A percentile compares a stretch with the other conserved stretches of the same genome.
Conservation (phyloP, 2,329 filamentous ascomycete genomes). For the Helminthosporium solani region DNA sequence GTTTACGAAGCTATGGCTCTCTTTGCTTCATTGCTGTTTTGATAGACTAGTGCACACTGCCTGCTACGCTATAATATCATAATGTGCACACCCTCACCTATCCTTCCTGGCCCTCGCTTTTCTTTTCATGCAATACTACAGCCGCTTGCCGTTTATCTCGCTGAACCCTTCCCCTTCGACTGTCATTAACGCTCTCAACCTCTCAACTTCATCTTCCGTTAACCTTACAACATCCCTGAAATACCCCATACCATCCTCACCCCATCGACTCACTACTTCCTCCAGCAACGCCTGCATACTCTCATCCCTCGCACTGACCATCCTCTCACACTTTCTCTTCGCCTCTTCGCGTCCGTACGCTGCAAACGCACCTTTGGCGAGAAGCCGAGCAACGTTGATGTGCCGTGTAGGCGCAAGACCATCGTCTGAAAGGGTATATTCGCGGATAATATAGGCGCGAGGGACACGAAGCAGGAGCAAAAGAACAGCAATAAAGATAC, state of each 20-base stretch:
- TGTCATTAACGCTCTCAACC: slow-evolving; percentile 15
- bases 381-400: slow-evolving; percentile 47
- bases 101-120: too few species aligned
- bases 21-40: too few species aligned
- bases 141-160: too few species aligned
- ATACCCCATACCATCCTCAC: slow-evolving; percentile 20
- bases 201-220: slow-evolving; percentile 14
- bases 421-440: slow-evolving; percentile 66
- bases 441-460: slow-evolving; percentile 56
- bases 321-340: slow-evolving; percentile 30
- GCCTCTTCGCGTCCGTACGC: slow-evolving; percentile 28
- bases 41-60: too few species aligned
- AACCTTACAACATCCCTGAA: slow-evolving; percentile 18
- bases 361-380: slow-evolving; percentile 51
- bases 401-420: slow-evolving; percentile 44
- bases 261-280: slow-evolving; percentile 21
- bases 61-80: too few species aligned
- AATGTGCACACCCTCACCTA: too few species aligned
- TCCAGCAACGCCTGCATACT: slow-evolving; percentile 24
- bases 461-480: slow-evolving; percentile 62
- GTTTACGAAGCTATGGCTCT: too few species aligned
- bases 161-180: slow-evolving; percentile 2
- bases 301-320: slow-evolving; percentile 42
- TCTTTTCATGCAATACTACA: too few species aligned
- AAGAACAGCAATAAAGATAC: slow-evolving; percentile 65